Conservation (phyloP, 345 rosid genomes). For the Rubroshorea leprosula region DNA sequence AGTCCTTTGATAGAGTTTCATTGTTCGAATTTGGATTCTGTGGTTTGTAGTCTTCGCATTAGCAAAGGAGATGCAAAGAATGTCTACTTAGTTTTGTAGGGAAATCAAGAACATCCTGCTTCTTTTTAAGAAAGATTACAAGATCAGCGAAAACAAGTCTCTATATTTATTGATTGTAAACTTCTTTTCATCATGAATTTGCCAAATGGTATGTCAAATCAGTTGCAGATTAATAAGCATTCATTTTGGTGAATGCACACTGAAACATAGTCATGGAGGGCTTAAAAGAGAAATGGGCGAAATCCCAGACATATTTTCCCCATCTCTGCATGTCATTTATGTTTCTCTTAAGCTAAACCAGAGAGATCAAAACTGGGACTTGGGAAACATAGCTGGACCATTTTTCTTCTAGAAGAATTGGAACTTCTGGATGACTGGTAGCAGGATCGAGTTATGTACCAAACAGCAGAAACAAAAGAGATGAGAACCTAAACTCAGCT, state of each 20-base stretch:
- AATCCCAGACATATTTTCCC: neutral
- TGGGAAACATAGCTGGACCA: constrained; percentile 6
- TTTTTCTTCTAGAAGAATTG: neutral
- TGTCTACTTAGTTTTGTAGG: neutral
- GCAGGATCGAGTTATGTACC: neutral
- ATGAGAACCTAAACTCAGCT: constrained; percentile 1
- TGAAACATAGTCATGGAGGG: neutral
- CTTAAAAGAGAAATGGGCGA: neutral
- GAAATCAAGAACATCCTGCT: neutral
- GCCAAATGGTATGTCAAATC: neutral
- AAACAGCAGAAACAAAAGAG: too few relatives aligned
- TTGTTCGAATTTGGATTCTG: too few relatives aligned
- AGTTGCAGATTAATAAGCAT: neutral
- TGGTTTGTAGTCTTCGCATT: too few relatives aligned
- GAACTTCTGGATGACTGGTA: constrained; percentile 1
- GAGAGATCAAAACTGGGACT: constrained; percentile 6
- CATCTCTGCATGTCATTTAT: neutral
- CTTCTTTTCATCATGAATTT: neutral
- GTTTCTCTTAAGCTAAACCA: neutral
- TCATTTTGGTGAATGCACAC: neutral
- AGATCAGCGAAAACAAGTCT: neutral
- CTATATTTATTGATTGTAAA: neutral
- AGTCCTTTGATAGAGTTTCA: neutral
- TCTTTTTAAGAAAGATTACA: neutral
- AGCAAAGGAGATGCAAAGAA: too few relatives aligned